Evolutionary conservation across 2,329 filamentous ascomycete genomes (phyloP).

Genomic region (Cucurbitaria berberidis): DNA sequence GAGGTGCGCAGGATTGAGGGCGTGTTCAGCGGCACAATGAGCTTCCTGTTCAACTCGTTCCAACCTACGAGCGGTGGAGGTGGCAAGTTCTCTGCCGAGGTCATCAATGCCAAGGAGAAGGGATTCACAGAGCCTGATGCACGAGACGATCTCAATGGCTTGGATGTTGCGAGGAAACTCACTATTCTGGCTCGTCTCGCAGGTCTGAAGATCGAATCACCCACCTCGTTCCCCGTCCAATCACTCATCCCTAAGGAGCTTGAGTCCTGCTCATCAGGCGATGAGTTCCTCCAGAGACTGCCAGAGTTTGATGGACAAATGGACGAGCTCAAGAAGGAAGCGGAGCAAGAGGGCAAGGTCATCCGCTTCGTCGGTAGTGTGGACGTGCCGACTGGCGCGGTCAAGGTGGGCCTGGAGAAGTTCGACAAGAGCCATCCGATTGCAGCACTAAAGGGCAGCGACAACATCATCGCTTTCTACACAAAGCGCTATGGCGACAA

Average conservation of each 20-base stretch:
- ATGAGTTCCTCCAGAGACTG: slow-evolving; percentile 84
- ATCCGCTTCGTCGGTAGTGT: slow-evolving; percentile 94
- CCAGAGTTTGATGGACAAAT: slow-evolving; percentile 87
- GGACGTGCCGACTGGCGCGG: slow-evolving; percentile 77
- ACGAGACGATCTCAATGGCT: slow-evolving; percentile 82
- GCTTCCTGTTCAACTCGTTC: slow-evolving; percentile 97
- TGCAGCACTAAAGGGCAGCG: slow-evolving; percentile 92
- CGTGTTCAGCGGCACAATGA: slow-evolving; percentile 97
- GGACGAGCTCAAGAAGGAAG: slow-evolving; percentile 84
- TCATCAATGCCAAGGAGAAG: slow-evolving; percentile 87
- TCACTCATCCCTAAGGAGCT: slow-evolving; percentile 89
- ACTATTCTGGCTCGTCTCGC: slow-evolving; percentile 90
- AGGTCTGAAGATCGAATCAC: slow-evolving; percentile 80
- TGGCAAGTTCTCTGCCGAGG: slow-evolving; percentile 88
- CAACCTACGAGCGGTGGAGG: slow-evolving; percentile 77
- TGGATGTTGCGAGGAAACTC: slow-evolving; percentile 93
- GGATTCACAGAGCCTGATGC: slow-evolving; percentile 93
- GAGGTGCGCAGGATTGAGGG: slow-evolving; percentile 91
- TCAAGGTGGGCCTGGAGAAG: slow-evolving; percentile 92
- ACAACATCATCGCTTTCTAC: slow-evolving; percentile 99
- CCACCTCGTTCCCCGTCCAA: slow-evolving; percentile 90
- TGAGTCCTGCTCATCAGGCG: slow-evolving; percentile 74
- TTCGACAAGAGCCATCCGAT: slow-evolving; percentile 85
- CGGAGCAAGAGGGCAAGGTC: slow-evolving; percentile 86
- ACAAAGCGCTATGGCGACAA: slow-evolving; percentile 92